Conservation (phyloP, 2,329 filamentous ascomycete genomes). For the Pseudocercospora macadamiae region DNA sequence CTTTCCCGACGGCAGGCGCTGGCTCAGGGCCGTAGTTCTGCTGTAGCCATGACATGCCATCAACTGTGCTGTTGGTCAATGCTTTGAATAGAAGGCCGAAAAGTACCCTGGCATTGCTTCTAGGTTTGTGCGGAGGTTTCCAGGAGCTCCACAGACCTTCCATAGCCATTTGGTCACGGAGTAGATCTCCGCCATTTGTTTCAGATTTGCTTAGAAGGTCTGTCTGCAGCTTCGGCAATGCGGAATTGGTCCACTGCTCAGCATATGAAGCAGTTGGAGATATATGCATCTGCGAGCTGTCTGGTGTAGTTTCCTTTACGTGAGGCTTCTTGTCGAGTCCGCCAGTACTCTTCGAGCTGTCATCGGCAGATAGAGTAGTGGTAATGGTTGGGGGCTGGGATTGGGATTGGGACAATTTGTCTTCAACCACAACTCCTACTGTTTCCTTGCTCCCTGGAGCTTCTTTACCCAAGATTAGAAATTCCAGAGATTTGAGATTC, state of each 20-base stretch:
- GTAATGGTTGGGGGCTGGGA: neutral
- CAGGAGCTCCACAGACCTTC: slow-evolving; percentile 10
- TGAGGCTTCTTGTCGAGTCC: neutral
- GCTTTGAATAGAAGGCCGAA: neutral
- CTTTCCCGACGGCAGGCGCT: slow-evolving; percentile 17
- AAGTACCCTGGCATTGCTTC: neutral
- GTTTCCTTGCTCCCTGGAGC: neutral
- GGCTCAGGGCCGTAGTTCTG: slow-evolving; percentile 21
- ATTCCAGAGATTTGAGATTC: slow-evolving; percentile 12
- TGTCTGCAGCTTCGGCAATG: neutral
- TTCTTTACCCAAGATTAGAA: neutral
- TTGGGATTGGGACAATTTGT: neutral
- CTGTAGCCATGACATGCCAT: slow-evolving; percentile 18
- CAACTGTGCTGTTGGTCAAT: neutral
- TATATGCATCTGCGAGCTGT: too few relatives aligned
- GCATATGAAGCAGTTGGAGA: neutral
- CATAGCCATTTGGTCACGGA: neutral
- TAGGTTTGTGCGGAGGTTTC: slow-evolving; percentile 11
- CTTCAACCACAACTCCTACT: neutral
- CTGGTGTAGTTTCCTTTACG: neutral
- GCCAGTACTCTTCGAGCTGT: neutral
- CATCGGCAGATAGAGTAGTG: neutral
- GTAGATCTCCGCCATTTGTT: neutral
- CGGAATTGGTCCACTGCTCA: neutral
- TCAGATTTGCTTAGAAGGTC: neutral